A percentile compares a stretch with the other conserved stretches of the same genome.
phyloP scores from a whole-genome alignment of 257 asterid species.

The Asclepias syriaca region DNA sequence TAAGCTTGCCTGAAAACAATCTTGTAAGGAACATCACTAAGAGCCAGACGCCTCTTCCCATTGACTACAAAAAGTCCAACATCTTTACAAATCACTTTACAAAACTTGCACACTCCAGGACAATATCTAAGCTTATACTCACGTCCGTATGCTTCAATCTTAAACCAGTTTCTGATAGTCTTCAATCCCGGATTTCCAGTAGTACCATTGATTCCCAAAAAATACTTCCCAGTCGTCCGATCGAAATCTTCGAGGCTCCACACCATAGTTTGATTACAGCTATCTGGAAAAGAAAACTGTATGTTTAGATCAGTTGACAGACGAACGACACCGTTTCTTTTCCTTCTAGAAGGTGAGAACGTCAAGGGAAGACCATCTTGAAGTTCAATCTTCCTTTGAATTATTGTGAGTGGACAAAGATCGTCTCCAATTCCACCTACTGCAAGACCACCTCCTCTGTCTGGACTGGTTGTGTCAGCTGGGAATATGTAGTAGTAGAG shows the following conservation, averaged over 20 bases:
- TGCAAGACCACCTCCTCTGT: conserved; percentile 11
- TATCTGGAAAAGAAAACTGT: not conserved
- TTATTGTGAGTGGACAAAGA: not conserved
- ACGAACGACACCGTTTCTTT: not conserved
- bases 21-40: not conserved
- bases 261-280: not conserved
- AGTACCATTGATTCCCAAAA: not conserved
- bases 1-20: not conserved
- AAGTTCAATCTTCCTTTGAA: not conserved
- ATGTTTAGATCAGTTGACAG: not conserved
- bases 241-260: conserved; percentile 8
- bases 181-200: not conserved
- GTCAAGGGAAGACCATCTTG: not conserved
- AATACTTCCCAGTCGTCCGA: not conserved
- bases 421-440: not conserved
- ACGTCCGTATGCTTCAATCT: not conserved
- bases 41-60: conserved; percentile 1
- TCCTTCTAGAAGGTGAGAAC: not conserved
- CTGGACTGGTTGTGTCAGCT: not conserved
- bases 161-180: not conserved
- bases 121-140: not conserved
- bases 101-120: not conserved
- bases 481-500: conserved; percentile 14
- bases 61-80: not conserved
- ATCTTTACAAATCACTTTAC: not conserved